Base-by-base conservation (phyloP, 2,329 filamentous ascomycete species). In the Harringtonia aguacate region DNA sequence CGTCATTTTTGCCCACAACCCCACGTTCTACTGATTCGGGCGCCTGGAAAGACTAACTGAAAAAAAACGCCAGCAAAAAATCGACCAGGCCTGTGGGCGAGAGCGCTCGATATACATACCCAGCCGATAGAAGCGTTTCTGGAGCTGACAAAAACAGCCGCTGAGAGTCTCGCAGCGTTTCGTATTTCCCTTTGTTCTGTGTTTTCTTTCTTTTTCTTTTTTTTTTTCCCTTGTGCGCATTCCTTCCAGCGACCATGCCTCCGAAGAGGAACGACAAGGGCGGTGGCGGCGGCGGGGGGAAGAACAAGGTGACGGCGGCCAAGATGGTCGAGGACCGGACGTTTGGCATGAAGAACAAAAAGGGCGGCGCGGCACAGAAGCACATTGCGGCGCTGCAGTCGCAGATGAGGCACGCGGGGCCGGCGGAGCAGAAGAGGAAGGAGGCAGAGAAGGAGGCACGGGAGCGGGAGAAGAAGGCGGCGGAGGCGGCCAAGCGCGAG, bases 261-360 rank as follows among this genome's bases (percentile, higher is more conserved):
- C 84, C 84, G 47, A 88, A 88, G 63, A 75, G 73, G 56, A 61
- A 65, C 46, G 70, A 76, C 44, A 70, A 77, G 53, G 66, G 24
- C 24, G 69, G 57, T 53, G 70, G 66, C n/a, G n/a, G 56, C 45
- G 58, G 52, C 41, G 69, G 57, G 53, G 70, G 66, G 61, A 79
- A 79, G 67, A 77, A 75, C 67, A 62, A 68, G 45, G 39, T 13
- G 15, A 60, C 68, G 20, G 63, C 68, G 47, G 56, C 68, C 55
- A 87, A 87, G 68, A 58, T 72, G 36, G 85, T 88, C 51, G 87
- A 92, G 50, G 92, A 98, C 72, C 92, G 90, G 70, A 95, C 92
- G 39, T 98, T 98, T 73, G 92, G 92, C 56, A 97, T 98, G 92
- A 98, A 98, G 70, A 98, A 98, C 62, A 98, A 98, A 73, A 98